A percentile compares a stretch with the other conserved stretches of the same genome.
Conservation (phyloP, 306 rosid genomes). For the Vicia villosa region DNA sequence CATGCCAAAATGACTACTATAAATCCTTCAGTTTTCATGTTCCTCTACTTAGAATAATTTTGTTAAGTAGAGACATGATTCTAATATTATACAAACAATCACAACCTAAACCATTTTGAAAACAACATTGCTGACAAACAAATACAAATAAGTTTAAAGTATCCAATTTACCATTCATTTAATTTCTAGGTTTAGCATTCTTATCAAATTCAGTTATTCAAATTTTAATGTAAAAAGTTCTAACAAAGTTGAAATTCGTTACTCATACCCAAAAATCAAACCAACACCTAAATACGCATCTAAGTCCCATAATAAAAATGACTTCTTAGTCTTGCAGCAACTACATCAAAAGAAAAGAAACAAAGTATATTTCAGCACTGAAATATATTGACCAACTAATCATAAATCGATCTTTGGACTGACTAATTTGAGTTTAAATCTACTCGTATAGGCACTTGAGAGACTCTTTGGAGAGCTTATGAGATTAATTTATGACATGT, state of each 20-base stretch:
- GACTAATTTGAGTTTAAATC: neutral
- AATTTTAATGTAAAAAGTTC: neutral
- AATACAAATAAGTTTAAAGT: neutral
- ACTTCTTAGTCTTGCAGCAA: neutral
- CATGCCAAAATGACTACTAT: neutral
- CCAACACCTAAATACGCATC: neutral
- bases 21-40: too few relatives aligned
- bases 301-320: conserved; percentile 5
- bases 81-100: conserved; percentile 1
- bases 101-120: conserved; percentile 10
- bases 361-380: neutral
- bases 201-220: conserved; percentile 16
- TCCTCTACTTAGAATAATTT: conserved; percentile 18
- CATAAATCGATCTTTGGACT: neutral
- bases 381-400: neutral
- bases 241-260: neutral
- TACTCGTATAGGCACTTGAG: neutral
- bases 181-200: conserved; percentile 9
- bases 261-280: conserved; percentile 10
- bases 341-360: conserved; percentile 7
- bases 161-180: neutral
- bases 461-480: neutral
- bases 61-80: neutral
- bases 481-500: neutral
- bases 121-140: neutral